These are phyloP conservation scores for Talaromyces sp. DNA, from an alignment of 2,329 filamentous ascomycete genomes.

Conservation along the genomic window DNA sequence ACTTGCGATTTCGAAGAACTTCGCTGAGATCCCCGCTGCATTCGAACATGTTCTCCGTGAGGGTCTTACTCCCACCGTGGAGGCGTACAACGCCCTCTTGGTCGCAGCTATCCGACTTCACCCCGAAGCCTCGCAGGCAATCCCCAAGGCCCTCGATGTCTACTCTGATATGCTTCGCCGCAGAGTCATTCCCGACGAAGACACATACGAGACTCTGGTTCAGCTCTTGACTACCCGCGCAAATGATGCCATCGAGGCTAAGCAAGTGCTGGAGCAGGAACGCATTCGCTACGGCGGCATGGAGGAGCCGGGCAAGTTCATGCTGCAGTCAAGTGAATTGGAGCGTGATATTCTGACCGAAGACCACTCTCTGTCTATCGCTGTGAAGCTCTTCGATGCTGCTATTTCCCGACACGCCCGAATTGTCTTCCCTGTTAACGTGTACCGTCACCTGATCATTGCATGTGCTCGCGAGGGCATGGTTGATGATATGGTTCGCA, in stretches of 20 bases:
- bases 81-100: slow-evolving; percentile 90
- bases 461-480: slow-evolving; percentile 83
- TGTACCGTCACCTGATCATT: slow-evolving; percentile 81
- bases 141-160: slow-evolving; percentile 89
- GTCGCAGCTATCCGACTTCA: slow-evolving; percentile 83
- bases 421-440: slow-evolving; percentile 72
- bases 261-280: slow-evolving; percentile 76
- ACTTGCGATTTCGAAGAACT: slow-evolving; percentile 71
- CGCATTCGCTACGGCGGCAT: slow-evolving; percentile 82
- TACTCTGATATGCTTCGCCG: slow-evolving; percentile 95
- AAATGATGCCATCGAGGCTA: slow-evolving; percentile 73
- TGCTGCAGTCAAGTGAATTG: slow-evolving; percentile 83
- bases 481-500: slow-evolving; percentile 83
- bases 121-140: slow-evolving; percentile 75
- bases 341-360: slow-evolving; percentile 84
- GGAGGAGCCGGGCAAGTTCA: slow-evolving; percentile 80
- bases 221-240: slow-evolving; percentile 79
- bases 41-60: slow-evolving; percentile 89
- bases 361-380: slow-evolving; percentile 83
- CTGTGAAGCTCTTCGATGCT: slow-evolving; percentile 80
- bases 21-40: slow-evolving; percentile 83
- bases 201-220: slow-evolving; percentile 87
- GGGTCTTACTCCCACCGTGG: slow-evolving; percentile 76
- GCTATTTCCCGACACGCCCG: slow-evolving; percentile 66
- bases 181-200: slow-evolving; percentile 76